Evolutionary conservation across 1,284 basidiomycete species (phyloP), one percentile per base, ranked within the genome.

Genomic region (Porodaedalea pini): DNA sequence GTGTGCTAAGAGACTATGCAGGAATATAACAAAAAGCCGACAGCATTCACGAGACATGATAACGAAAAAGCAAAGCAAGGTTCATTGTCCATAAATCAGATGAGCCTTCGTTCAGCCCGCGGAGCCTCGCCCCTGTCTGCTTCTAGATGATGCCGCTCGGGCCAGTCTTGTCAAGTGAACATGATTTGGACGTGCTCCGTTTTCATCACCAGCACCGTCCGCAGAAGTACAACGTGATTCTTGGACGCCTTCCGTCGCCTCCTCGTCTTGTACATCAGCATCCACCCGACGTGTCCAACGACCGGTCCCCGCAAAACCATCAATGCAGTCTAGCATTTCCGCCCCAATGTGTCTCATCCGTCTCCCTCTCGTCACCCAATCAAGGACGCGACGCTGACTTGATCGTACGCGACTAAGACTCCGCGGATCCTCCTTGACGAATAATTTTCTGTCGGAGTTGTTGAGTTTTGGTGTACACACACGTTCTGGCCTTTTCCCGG

Each of bases 261-360:
- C 76, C 36, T 74, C 75, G 27, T 76, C 73, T 17, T 73, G 70
- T 37, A 67, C 71, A 61, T 69, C 60, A 53, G 66, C 37, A 2
- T 56, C 60, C 11, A 39, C 54, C 2, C 39, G 69, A 64, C 68
- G 71, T 31, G 65, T 71, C 78, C 76, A 79, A 76, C 36, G 82
- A 78, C 43, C 75, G 70, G 48, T 76, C 72, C 8, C 87, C 82
- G 67, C 89, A 86, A 49, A 90, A 78, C 88, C 84, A 66, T 90
- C 89, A 47, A 91, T 78, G 75, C 81, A 85, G 59, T 81, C 80
- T 61, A 91, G 68, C 23, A 80, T 78, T 40, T 79, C 77, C 15
- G 82, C 68, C 17, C 78, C 78, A 21, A 87, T 75, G 51, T 86
- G 77, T 34, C 88, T 78, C 56, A 91, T 68, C 63, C 78, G 80